These are phyloP conservation scores for Fusarium foetens DNA, from an alignment of 2,329 filamentous ascomycete species.

Conservation along the genomic window DNA sequence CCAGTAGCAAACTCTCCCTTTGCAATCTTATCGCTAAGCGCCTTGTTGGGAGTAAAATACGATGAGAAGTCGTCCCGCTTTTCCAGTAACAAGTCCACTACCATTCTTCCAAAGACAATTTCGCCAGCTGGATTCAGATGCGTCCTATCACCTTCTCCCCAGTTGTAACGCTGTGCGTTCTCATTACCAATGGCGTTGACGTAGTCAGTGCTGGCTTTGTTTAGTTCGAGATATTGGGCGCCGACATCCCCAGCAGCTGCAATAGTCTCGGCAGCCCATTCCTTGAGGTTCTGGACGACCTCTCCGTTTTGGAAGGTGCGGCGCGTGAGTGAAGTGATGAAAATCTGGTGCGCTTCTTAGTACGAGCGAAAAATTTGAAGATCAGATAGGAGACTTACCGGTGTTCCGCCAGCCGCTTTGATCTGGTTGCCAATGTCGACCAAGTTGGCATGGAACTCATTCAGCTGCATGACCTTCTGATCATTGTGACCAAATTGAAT, in stretches of 20 bases:
- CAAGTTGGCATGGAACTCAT: neutral
- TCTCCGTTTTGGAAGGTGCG: neutral
- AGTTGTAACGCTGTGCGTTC: slow-evolving; percentile 4
- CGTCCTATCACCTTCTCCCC: neutral
- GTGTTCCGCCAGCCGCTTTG: neutral
- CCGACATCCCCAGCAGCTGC: neutral
- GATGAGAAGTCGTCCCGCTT: neutral
- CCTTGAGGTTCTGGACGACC: slow-evolving; percentile 9
- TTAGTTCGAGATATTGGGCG: neutral
- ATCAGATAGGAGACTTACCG: fast-evolving
- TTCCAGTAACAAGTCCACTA: neutral
- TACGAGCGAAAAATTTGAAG: fast-evolving
- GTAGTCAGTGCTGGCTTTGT: slow-evolving; percentile 11
- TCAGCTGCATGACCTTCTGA: neutral
- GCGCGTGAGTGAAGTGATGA: neutral
- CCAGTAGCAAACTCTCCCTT: slow-evolving; percentile 12
- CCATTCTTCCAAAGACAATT: slow-evolving; percentile 5
- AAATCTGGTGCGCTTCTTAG: neutral
- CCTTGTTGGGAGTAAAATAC: neutral
- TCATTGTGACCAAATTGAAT: slow-evolving; percentile 18
- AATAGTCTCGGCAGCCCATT: slow-evolving; percentile 5
- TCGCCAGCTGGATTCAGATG: slow-evolving; percentile 3
- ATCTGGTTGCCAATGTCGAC: slow-evolving; percentile 4
- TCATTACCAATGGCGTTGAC: neutral
- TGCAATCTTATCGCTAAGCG: slow-evolving; percentile 5